phyloP scores from a whole-genome alignment of 2,329 filamentous ascomycete species.

The Mariannaea elegans region DNA sequence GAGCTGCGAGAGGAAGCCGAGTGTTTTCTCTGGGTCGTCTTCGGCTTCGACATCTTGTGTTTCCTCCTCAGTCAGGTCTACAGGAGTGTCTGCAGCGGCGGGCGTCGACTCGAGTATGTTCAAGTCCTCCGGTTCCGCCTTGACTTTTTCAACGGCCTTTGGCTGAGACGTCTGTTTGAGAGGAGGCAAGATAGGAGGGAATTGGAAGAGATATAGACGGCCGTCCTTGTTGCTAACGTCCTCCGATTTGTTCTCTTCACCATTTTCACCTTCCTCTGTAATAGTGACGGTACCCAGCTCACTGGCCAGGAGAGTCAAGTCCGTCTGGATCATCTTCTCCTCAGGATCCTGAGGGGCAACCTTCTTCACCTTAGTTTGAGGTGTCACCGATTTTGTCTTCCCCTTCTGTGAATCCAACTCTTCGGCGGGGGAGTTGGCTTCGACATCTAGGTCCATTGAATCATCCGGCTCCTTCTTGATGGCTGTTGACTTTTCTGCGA shows the following conservation, averaged over 20 bases:
- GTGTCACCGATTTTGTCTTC: conserved; percentile 33
- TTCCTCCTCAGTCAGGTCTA: conserved; percentile 55
- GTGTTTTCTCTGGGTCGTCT: conserved; percentile 45
- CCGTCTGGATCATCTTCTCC: conserved; percentile 49
- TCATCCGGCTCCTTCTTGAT: conserved; percentile 59
- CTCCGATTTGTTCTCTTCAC: conserved; percentile 39
- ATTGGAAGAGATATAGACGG: conserved; percentile 70
- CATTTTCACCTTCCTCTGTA: conserved; percentile 41
- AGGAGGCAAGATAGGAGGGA: conserved; percentile 69
- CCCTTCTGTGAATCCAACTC: conserved; percentile 34
- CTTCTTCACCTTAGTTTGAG: conserved; percentile 41
- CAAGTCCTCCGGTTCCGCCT: conserved; percentile 52
- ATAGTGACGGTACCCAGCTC: conserved; percentile 53
- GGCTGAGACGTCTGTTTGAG: conserved; percentile 49
- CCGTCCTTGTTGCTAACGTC: conserved; percentile 57
- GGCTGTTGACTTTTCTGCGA: conserved; percentile 45
- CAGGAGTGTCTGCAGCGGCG: conserved; percentile 37
- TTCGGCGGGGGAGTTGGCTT: conserved; percentile 35
- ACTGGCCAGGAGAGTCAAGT: conserved; percentile 53
- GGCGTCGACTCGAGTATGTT: conserved; percentile 48
- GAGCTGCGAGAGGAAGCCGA: conserved; percentile 50
- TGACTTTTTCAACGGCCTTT: conserved; percentile 45
- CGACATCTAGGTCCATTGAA: conserved; percentile 53
- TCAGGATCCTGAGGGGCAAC: conserved; percentile 47
- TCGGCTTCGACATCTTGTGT: conserved; percentile 27